phyloP scores from a whole-genome alignment of 1,284 basidiomycete species.

The Cerioporus squamosus region DNA sequence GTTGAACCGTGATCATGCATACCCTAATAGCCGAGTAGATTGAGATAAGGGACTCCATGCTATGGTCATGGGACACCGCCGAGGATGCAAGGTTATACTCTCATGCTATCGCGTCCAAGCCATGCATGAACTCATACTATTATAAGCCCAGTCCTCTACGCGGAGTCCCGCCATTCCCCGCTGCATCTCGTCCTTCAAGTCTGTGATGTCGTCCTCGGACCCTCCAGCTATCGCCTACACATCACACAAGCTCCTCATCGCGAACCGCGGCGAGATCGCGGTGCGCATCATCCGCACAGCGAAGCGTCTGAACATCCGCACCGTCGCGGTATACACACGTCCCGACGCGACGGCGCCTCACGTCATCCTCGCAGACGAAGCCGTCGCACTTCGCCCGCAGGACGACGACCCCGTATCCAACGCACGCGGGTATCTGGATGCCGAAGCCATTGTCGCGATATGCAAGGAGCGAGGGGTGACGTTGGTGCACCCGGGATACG shows the following conservation, averaged over 20 bases:
- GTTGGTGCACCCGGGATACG: constrained; percentile 69
- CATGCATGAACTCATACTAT: no score
- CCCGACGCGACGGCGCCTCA: constrained; percentile 60
- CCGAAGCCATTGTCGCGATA: constrained; percentile 46
- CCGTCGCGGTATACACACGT: constrained; percentile 58
- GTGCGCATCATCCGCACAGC: constrained; percentile 61
- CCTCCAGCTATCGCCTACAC: neutral
- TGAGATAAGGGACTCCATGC: no score
- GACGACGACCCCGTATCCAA: constrained; percentile 23
- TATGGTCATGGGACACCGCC: no score
- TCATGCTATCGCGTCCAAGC: constrained; percentile 1
- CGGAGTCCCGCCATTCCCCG: neutral
- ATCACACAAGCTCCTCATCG: constrained; percentile 46
- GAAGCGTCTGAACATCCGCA: constrained; percentile 48
- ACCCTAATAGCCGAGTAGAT: neutral
- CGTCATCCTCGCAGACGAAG: constrained; percentile 54
- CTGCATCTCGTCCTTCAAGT: no score
- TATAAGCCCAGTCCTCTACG: no score
- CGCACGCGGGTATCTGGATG: constrained; percentile 47
- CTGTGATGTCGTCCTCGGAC: neutral
- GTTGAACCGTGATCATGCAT: no score
- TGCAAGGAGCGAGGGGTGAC: constrained; percentile 51
- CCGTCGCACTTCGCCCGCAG: constrained; percentile 40
- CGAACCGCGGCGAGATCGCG: constrained; percentile 59
- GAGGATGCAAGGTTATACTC: neutral